Base-by-base conservation (phyloP, 805 yeast genomes). In the Candida sanyiensis region DNA sequence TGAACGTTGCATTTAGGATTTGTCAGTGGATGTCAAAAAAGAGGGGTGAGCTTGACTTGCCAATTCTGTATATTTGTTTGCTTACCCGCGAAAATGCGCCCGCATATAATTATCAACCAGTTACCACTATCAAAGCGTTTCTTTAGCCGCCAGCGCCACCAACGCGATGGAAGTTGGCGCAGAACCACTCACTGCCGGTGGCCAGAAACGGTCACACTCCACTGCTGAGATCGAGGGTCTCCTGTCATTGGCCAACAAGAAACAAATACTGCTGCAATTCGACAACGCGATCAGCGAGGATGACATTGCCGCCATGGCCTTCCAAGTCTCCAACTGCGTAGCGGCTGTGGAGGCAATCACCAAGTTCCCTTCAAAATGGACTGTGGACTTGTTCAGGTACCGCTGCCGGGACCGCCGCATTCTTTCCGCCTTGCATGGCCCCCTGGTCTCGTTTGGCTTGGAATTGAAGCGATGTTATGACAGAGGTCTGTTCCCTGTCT, bases 311-410 rank as follows among this genome's bases (percentile, higher is more conserved):
- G 10, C 27, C 9, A 36, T 36, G 11, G 28, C 39, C 2, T 36
- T 11, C 23, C 34, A 36, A 6, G 28, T 28, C 9, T 15, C 18
- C 18, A 28, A 21, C 19, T 13, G 28, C 8, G 28, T 36, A 7
- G 22, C 28, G 7, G 37, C 38, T 6, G 35, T 45, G 5, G 26
- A 32, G 2, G n/a, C 29, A 1, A 29, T 45, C 5, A 29, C 13
- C 4, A 21, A 32, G 7, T 30, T 34, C 3, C 46, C 46, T 9
- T 28, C 46, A 1, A 36, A 37, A 19, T 33, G 27, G 8, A 24
- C 33, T 10, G 37, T 44, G n/a, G 43, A 39, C 4, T 32, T 28
- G 10, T 39, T 37, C 25, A 37, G 37, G 30, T 12, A 10, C 4
- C 17, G 15, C 7, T 33, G 34, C 4, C 6, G n/a, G 4, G 36